Evolutionary conservation across 495 filamentous ascomycete species (phyloP), one percentile per base, ranked within the genome.

Genomic region (Podospora didyma): DNA sequence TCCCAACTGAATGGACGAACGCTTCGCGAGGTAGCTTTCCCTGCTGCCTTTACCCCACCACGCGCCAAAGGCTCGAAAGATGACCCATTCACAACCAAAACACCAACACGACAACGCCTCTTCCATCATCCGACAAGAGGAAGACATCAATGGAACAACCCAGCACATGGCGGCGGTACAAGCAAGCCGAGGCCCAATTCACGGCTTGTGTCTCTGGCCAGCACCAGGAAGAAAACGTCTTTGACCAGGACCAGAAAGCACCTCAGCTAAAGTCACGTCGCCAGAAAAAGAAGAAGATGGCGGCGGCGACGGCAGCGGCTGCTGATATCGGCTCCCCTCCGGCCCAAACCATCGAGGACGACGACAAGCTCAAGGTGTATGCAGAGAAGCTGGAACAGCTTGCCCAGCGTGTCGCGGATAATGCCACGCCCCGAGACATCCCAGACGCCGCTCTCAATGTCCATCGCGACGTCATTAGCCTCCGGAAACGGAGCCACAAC

Each of bases 121-220:
- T n/a, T n/a, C n/a, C n/a, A n/a, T n/a, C n/a, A n/a, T n/a, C n/a
- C n/a, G n/a, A n/a, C n/a, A n/a, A n/a, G n/a, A n/a, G n/a, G n/a
- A n/a, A n/a, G n/a, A n/a, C n/a, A n/a, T n/a, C n/a, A n/a, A n/a
- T n/a, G n/a, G n/a, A n/a, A n/a, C n/a, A 58, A 22, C 50, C 21
- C 41, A 54, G 62, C 1, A 64, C 54, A 0, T 64, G 56, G 59
- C 51, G 37, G 7, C 51, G 63, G 23, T 70, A 63, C 49, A 72
- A 68, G 45, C 46, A 60, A 10, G 61, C 63, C 28, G 62, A 72
- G 49, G 58, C 62, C 7, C 63, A 68, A n/a, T 69, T 72, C 41
- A 64, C 56, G 9, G 26, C 26, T 31, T 31, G 26, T 31, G 26
- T 31, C 26, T n/a, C n/a, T n/a, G n/a, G 26, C 26, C 26, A 3